A percentile compares a stretch with the other conserved stretches of the same genome.
Conservation (phyloP, 805 yeast genomes). For the Candida xiaguanensis region DNA sequence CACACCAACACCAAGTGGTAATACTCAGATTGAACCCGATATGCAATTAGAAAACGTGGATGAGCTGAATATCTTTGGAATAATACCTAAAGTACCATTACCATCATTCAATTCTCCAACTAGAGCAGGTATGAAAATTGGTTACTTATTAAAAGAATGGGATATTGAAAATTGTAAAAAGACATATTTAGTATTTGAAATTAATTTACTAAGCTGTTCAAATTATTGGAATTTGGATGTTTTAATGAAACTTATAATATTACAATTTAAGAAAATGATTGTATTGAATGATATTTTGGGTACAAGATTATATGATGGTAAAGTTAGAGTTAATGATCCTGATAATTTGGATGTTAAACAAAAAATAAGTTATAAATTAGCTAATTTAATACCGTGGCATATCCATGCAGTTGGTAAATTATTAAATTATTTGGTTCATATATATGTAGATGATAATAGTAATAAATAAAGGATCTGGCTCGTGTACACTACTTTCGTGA, state of each 20-base stretch:
- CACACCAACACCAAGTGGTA: constrained; percentile 5
- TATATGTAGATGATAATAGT: constrained; percentile 40
- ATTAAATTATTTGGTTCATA: constrained; percentile 55
- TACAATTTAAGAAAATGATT: constrained; percentile 60
- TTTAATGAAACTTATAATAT: constrained; percentile 51
- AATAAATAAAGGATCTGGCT: background rate
- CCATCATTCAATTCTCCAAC: constrained; percentile 71
- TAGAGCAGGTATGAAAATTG: constrained; percentile 66
- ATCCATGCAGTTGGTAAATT: constrained; percentile 62
- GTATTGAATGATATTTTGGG: constrained; percentile 40
- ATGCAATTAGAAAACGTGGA: constrained; percentile 44
- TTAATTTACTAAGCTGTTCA: constrained; percentile 71
- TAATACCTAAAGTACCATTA: constrained; percentile 55
- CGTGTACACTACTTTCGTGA: constrained; percentile 4
- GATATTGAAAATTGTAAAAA: constrained; percentile 5
- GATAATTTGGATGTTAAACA: constrained; percentile 7
- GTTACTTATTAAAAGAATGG: constrained; percentile 52
- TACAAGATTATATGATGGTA: constrained; percentile 17
- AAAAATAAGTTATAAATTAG: constrained; percentile 11
- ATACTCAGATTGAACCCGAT: constrained; percentile 14
- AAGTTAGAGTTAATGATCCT: constrained; percentile 3
- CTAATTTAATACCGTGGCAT: constrained; percentile 66
- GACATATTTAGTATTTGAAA: constrained; percentile 47
- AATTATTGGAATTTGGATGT: constrained; percentile 55
- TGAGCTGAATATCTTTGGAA: constrained; percentile 48